Percentiles rank a stretch among this genome's conserved stretches.
Evolutionary conservation across 169 alveolate genomes (phyloP).

Genomic region (Cryptosporidium baileyi): DNA sequence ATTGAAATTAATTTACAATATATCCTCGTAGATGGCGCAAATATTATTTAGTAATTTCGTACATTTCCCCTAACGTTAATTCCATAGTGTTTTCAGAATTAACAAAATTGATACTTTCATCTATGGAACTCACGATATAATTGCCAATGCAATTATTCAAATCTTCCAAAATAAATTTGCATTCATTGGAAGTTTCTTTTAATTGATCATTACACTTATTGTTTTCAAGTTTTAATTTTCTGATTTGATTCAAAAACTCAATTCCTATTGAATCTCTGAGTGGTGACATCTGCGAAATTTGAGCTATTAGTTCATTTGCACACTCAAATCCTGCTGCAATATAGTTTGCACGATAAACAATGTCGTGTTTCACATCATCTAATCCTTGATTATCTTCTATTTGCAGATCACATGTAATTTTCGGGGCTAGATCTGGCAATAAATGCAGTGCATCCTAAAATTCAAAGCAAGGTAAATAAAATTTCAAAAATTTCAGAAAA

Average conservation of each 20-base stretch:
- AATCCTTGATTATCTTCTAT: background rate
- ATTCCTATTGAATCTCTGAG: background rate
- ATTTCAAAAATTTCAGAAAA: background rate
- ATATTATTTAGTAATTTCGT: background rate
- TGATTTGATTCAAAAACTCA: background rate
- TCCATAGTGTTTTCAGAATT: constrained; percentile 28
- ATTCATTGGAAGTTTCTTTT: background rate
- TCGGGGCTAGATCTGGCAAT: constrained; percentile 46
- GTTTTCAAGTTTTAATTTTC: background rate
- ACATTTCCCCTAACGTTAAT: constrained; percentile 21
- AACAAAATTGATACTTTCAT: background rate
- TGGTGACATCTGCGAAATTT: background rate
- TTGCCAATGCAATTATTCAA: background rate
- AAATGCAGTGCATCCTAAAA: constrained; percentile 48
- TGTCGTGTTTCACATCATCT: background rate
- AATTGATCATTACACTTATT: background rate
- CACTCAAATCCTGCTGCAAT: constrained; percentile 41
- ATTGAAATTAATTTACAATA: too few species aligned
- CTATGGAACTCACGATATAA: background rate
- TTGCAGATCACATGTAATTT: background rate
- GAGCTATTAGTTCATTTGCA: background rate
- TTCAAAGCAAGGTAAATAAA: background rate
- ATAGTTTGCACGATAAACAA: constrained; percentile 49
- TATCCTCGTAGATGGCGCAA: background rate
- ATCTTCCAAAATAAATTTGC: background rate